These are phyloP conservation scores for Podila epicladia DNA, from an alignment of 192 early-diverging fungal genomes.

Conservation along the genomic window DNA sequence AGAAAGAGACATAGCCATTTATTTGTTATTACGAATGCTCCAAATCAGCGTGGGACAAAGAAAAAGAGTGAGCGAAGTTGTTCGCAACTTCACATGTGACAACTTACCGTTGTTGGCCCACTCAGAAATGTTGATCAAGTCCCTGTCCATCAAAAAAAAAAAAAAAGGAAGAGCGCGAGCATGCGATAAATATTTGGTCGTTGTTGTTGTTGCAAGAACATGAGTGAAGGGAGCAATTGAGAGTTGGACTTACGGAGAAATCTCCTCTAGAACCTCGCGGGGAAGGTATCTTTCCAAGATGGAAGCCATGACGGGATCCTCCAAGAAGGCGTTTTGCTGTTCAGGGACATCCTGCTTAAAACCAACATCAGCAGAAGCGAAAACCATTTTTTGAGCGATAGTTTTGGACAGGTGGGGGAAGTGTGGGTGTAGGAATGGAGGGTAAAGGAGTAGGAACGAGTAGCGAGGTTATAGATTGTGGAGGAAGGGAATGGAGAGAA, in stretches of 20 bases:
- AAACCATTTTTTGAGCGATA: conserved; percentile 25
- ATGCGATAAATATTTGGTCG: neutral
- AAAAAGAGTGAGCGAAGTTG: neutral
- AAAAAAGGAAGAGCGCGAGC: neutral
- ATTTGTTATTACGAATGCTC: neutral
- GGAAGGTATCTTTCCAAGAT: conserved; percentile 64
- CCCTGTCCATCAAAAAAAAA: conserved; percentile 11
- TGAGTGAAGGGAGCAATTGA: neutral
- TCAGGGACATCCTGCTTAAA: conserved; percentile 50
- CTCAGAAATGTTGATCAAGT: conserved; percentile 36
- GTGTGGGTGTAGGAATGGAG: neutral
- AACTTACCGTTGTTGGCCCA: conserved; percentile 30
- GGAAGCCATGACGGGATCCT: conserved; percentile 57
- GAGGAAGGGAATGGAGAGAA: neutral
- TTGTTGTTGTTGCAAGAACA: neutral
- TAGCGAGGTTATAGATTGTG: too few relatives aligned
- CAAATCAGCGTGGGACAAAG: neutral
- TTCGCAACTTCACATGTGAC: neutral
- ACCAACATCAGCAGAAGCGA: conserved; percentile 37
- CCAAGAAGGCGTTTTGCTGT: conserved; percentile 34
- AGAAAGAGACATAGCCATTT: neutral
- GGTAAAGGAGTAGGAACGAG: neutral
- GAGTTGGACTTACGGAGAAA: conserved; percentile 54
- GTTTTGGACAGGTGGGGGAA: neutral
- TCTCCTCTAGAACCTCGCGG: conserved; percentile 44